phyloP scores from a whole-genome alignment of 78 protist genomes.

The Guillardia theta region DNA sequence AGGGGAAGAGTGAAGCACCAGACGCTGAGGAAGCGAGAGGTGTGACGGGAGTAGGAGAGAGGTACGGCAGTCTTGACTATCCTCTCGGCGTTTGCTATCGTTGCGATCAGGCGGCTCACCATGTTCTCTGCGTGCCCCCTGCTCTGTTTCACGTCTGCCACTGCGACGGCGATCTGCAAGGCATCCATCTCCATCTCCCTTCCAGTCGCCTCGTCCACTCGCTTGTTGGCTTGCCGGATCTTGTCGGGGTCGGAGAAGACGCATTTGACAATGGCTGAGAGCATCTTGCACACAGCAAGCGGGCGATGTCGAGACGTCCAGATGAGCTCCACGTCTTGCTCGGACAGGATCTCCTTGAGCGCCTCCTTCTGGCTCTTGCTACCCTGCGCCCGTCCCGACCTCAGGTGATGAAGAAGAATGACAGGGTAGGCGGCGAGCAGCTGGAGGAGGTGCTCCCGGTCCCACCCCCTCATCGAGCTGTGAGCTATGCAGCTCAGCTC shows the following conservation, averaged over 20 bases:
- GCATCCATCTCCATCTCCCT: too few relatives aligned
- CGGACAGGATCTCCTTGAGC: not conserved
- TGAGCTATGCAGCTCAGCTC: not conserved
- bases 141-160: too few relatives aligned
- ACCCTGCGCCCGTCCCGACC: not conserved
- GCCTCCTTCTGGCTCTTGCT: not conserved
- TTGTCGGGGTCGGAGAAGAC: too few relatives aligned
- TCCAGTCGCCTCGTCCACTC: too few relatives aligned
- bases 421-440: not conserved
- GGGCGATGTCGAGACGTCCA: not conserved
- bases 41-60: not conserved
- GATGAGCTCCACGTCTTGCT: not conserved
- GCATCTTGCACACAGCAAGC: not conserved
- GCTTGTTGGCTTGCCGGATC: too few relatives aligned
- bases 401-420: not conserved
- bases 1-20: conserved; percentile 40
- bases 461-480: not conserved
- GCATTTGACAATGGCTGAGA: not conserved
- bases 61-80: not conserved
- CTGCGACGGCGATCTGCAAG: too few relatives aligned
- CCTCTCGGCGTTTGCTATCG: too few relatives aligned
- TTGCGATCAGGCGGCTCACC: too few relatives aligned
- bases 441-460: not conserved
- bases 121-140: too few relatives aligned
- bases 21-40: not conserved